Base-by-base conservation (phyloP, 1,139 yeast genomes). In the Hemisphaericaspora subhashii region DNA sequence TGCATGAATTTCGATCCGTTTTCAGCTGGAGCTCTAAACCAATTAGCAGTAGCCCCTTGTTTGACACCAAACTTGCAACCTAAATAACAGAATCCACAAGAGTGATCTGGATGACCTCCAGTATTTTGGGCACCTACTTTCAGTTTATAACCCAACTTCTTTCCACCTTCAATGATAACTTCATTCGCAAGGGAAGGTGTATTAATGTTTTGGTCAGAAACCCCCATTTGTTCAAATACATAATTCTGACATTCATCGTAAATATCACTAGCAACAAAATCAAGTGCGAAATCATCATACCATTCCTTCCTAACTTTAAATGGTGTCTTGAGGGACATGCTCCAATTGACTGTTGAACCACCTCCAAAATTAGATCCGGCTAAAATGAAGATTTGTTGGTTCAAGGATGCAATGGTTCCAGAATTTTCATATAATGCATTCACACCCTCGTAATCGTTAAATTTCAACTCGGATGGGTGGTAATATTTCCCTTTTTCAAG, bases 351-450 rank as follows among this genome's bases (percentile, higher is more conserved):
- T 4, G 83, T 77, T 5, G 79, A 63, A 3, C 83, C 84, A 9
- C 84, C 84, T 7, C 84, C 84, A 45, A 79, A 72, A 1, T 79
- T 75, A 1, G 80, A 51, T 2, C 83, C 84, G 0, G 83, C 81
- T 37, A 77, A 55, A 3, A 77, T 47, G 20, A 65, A 53, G 27
- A 72, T 39, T 36, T 66, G 71, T 43, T 69, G 76, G 36, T 62
- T 62, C 3, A 54, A 42, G 8, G 68, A 49, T 12, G 72, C 39
- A 3, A 70, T 20, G 1, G 56, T 45, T 4, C 80, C 82, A 1
- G 55, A 52, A 15, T 52, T 48, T 53, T 79, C 83, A 48, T 66
- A 78, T 42, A 75, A 57, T 10, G 54, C 54, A 6, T 45, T 35
- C 26, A 55, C 48, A 3, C 78, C 80, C 13, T 64, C 68, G 7